A percentile compares a stretch with the other conserved stretches of the same genome.
Conservation (phyloP, 2,329 filamentous ascomycete species). For the Lomentospora prolificans region DNA sequence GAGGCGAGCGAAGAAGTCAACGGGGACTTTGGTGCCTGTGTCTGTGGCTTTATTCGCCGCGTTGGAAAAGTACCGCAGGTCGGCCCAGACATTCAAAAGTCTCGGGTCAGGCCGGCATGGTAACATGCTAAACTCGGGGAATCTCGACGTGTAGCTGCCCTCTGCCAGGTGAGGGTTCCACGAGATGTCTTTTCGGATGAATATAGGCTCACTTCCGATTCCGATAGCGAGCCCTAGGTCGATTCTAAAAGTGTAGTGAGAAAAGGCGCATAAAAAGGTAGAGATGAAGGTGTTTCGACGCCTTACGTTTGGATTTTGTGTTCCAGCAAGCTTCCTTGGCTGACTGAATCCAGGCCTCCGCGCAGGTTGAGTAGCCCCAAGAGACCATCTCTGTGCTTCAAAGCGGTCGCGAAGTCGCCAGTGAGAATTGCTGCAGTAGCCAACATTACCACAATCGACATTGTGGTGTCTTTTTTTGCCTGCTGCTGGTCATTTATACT, state of each 20-base stretch:
- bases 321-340: slow-evolving; percentile 10
- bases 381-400: slow-evolving; percentile 18
- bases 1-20: slow-evolving; percentile 13
- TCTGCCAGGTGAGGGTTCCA: slow-evolving; percentile 11
- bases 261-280: too few relatives aligned
- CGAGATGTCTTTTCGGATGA: slow-evolving; percentile 8
- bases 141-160: not conserved
- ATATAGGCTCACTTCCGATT: slow-evolving; percentile 8
- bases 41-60: slow-evolving; percentile 15
- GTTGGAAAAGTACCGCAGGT: slow-evolving; percentile 15
- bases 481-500: slow-evolving; percentile 12
- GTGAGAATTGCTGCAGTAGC: slow-evolving; percentile 15
- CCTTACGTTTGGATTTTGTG: slow-evolving; percentile 9
- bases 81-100: slow-evolving; percentile 15
- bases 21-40: slow-evolving; percentile 13
- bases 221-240: slow-evolving; percentile 8
- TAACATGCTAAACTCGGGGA: not conserved
- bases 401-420: slow-evolving; percentile 14
- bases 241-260: slow-evolving; percentile 1
- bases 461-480: slow-evolving; percentile 13
- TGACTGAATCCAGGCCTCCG: slow-evolving; percentile 14
- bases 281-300: not conserved
- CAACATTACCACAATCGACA: slow-evolving; percentile 14
- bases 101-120: slow-evolving; percentile 11
- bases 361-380: slow-evolving; percentile 15